Conservation (phyloP, 1,284 basidiomycete species). For the Cutaneotrichosporon sp. region DNA sequence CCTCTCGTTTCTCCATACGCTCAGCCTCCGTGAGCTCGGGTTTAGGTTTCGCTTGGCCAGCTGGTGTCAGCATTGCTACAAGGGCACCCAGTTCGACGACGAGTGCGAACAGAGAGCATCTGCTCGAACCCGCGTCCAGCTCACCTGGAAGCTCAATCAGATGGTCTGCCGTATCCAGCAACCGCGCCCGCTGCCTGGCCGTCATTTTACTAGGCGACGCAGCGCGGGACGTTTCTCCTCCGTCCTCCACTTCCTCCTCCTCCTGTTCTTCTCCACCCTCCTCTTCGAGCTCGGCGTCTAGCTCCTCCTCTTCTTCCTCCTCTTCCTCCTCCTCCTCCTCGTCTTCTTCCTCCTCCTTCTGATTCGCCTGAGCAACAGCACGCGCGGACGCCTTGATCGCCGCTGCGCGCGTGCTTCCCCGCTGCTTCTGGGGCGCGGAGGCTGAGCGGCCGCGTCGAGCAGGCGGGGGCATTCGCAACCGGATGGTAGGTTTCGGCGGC, state of each 20-base stretch:
- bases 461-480: slow-evolving; percentile 5
- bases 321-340: slow-evolving; percentile 7
- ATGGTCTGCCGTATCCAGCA: slow-evolving; percentile 15
- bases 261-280: background rate
- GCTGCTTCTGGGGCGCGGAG: background rate
- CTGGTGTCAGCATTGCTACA: slow-evolving; percentile 43
- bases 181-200: slow-evolving; percentile 32
- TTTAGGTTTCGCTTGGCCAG: slow-evolving; percentile 59
- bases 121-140: background rate
- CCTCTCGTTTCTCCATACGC: slow-evolving; percentile 71
- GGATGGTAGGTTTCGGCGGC: slow-evolving; percentile 6
- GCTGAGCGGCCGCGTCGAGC: background rate
- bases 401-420: background rate
- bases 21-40: slow-evolving; percentile 71
- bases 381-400: slow-evolving; percentile 2
- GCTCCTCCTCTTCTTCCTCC: slow-evolving; percentile 13
- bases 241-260: slow-evolving; percentile 3
- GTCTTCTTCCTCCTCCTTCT: slow-evolving; percentile 19
- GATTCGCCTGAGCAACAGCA: slow-evolving; percentile 9
- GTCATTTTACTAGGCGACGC: slow-evolving; percentile 31
- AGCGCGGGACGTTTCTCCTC: slow-evolving; percentile 11
- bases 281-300: slow-evolving; percentile 7
- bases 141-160: slow-evolving; percentile 29
- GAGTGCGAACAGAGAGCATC: background rate
- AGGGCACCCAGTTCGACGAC: too few relatives aligned